These are phyloP conservation scores for Marsdenia floribunda DNA, from an alignment of 257 asterid species.

Conservation along the genomic window DNA sequence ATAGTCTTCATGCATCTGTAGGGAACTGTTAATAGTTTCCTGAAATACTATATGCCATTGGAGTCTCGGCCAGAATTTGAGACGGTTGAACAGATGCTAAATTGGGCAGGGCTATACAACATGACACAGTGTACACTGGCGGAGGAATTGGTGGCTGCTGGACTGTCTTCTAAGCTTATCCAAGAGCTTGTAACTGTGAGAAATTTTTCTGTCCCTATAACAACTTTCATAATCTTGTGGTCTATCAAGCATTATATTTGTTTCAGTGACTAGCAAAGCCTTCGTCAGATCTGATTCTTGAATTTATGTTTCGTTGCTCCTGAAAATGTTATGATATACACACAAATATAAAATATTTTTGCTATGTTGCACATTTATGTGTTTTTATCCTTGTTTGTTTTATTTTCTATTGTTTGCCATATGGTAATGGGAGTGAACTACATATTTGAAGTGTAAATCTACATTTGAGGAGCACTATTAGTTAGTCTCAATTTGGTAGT, in stretches of 20 bases:
- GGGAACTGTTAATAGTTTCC: conserved; percentile 18
- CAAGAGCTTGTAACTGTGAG: conserved; percentile 87
- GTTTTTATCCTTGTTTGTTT: background rate
- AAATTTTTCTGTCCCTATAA: conserved; percentile 10
- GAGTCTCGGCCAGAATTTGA: conserved; percentile 75
- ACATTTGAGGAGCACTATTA: background rate
- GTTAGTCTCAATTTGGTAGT: background rate
- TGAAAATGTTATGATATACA: background rate
- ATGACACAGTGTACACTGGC: conserved; percentile 54
- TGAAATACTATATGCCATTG: conserved; percentile 60
- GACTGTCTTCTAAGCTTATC: conserved; percentile 57
- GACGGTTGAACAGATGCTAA: conserved; percentile 83
- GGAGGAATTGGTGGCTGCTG: conserved; percentile 51
- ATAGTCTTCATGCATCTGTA: background rate
- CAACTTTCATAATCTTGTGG: conserved; percentile 10
- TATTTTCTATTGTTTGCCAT: background rate
- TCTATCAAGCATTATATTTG: background rate
- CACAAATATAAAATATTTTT: too few relatives aligned
- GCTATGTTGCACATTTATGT: too few relatives aligned
- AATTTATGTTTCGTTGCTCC: background rate
- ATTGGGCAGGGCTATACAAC: conserved; percentile 83
- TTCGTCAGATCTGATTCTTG: background rate
- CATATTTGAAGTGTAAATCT: background rate
- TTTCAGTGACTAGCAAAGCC: background rate
- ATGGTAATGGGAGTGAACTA: background rate